Evolutionary conservation across 768 basidiomycete genomes (phyloP).

Genomic region (Macrolepiota albuminosa): DNA sequence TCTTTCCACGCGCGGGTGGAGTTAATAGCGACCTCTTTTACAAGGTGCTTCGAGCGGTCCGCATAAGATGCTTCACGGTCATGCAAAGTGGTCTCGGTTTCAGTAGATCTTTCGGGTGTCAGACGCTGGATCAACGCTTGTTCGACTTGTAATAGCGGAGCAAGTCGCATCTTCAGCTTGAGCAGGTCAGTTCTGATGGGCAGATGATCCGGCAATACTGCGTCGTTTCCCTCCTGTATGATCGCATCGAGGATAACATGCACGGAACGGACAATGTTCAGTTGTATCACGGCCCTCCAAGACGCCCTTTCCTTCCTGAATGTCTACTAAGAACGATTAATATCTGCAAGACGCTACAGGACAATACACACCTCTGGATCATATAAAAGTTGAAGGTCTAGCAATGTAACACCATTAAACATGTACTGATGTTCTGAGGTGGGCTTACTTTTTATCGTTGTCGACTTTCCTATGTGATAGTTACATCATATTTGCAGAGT

Average conservation of each 20-base stretch:
- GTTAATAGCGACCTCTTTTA: conserved; percentile 50
- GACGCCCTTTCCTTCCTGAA: conserved; percentile 57
- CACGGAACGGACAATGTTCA: conserved; percentile 67
- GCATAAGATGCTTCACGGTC: conserved; percentile 17
- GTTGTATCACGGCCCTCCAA: conserved; percentile 65
- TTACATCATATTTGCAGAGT: background rate
- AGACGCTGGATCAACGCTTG: conserved; percentile 53
- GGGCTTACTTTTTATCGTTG: conserved; percentile 72
- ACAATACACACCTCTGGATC: conserved; percentile 43
- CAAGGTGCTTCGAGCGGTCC: conserved; percentile 21
- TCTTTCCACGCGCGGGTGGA: conserved; percentile 48
- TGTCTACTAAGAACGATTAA: conserved; percentile 27
- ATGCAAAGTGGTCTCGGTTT: conserved; percentile 24
- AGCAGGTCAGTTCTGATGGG: conserved; percentile 39
- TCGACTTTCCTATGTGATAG: conserved; percentile 62
- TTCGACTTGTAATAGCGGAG: conserved; percentile 61
- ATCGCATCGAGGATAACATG: conserved; percentile 59
- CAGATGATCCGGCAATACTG: conserved; percentile 21
- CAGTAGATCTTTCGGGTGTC: conserved; percentile 38
- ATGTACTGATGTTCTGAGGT: background rate
- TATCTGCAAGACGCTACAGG: background rate
- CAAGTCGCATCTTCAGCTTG: conserved; percentile 53
- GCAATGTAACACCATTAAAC: background rate
- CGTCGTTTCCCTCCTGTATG: conserved; percentile 23
- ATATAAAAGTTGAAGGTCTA: conserved; percentile 64